Evolutionary conservation across 73 alveolate species (phyloP), one percentile per base, ranked within the genome.

Genomic region (Tetrahymena elliotti): DNA sequence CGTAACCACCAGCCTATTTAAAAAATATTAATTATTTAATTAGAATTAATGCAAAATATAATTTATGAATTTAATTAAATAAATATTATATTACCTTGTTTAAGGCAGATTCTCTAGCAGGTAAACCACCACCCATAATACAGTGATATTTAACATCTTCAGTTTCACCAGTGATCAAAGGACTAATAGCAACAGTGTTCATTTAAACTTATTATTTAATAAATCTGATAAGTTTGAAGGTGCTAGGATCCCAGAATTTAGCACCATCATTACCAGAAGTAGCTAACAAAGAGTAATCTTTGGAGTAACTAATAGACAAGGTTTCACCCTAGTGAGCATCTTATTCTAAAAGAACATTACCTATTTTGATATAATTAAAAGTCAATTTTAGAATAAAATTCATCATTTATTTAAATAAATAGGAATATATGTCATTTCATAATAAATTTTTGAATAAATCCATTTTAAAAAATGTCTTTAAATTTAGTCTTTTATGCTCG

Each of bases 41-140:
- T 47, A n/a, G n/a, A n/a, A n/a, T n/a, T n/a, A n/a, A n/a, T n/a
- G n/a, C n/a, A n/a, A n/a, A n/a, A n/a, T n/a, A n/a, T n/a, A n/a
- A n/a, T n/a, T n/a, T n/a, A n/a, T n/a, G n/a, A n/a, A n/a, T n/a
- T n/a, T n/a, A n/a, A n/a, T n/a, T n/a, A n/a, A n/a, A n/a, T n/a
- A n/a, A n/a, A n/a, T n/a, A 1, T 7, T 68, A 6, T 31, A 39
- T 40, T 35, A 94, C 93, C 33, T 94, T 94, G 24, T 84, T 84
- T 52, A 95, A 52, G 35, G 96, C 96, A 68, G 96, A 84, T 41
- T 94, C 96, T 94, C 96, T 94, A 38, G 96, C 96, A 33, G 96
- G 96, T 27, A 94, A 84, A 94, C 96, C 96, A 84, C 96, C 96
- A 47, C 95, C 96, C 35, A 94, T 94, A 11, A 94, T 83, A 4